These are phyloP conservation scores for Bruguiera parviflora DNA, from an alignment of 345 rosid genomes.

Conservation along the genomic window DNA sequence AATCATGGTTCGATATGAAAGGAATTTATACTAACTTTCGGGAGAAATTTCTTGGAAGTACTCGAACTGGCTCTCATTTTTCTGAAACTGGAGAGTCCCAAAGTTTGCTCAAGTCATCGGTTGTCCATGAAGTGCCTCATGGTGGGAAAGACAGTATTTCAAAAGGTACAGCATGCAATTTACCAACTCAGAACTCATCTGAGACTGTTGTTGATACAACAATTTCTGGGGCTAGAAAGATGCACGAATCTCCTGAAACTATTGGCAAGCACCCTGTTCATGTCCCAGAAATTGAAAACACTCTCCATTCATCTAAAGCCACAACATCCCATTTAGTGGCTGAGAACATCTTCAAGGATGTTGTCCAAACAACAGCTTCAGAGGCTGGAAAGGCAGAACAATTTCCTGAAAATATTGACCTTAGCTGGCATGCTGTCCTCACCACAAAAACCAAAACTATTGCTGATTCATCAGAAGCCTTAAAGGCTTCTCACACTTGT, in stretches of 20 bases:
- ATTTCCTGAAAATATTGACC: neutral
- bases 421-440: neutral
- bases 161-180: neutral
- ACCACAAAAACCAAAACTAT: neutral
- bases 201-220: too few species aligned
- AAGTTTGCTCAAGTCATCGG: conserved; percentile 1
- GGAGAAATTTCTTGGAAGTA: conserved; percentile 22
- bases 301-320: too few species aligned
- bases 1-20: conserved; percentile 23
- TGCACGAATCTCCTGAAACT: too few species aligned
- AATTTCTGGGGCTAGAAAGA: too few species aligned
- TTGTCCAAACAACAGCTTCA: conserved; percentile 1
- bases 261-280: too few species aligned
- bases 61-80: neutral
- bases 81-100: neutral
- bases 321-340: conserved; percentile 2
- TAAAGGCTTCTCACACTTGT: conserved; percentile 8
- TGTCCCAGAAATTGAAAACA: too few species aligned
- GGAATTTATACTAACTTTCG: conserved; percentile 24
- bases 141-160: neutral
- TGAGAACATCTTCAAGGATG: conserved; percentile 3
- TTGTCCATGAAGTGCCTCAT: conserved; percentile 1
- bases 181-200: too few species aligned
- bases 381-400: neutral
- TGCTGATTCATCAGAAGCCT: conserved; percentile 8